Base-by-base conservation (phyloP, 2,329 filamentous ascomycete species). In the Stachybotrys echinatus region DNA sequence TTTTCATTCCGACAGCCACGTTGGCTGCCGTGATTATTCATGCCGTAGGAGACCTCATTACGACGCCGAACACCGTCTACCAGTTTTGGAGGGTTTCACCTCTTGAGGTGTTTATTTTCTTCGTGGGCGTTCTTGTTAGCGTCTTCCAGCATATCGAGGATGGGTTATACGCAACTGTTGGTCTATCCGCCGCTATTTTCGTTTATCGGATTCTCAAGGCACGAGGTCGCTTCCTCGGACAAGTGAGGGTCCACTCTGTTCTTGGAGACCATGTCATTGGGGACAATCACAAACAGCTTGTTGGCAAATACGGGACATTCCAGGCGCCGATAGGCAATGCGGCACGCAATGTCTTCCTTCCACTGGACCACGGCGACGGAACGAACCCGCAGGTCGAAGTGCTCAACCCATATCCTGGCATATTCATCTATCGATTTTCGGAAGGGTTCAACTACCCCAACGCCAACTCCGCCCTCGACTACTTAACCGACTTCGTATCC, bases 391-490 rank as follows among this genome's bases (percentile, higher is more conserved):
- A 86, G 22, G 77, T 97, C 44, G 79, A 87, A 12, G 75, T 95
- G n/a, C 77, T 88, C 54, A 83, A 83, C 49, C 92, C 94, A 1
- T 89, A 94, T 61, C 92, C 92, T 0, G 94, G 94, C 48, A 80
- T 99, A 57, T 95, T 97, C 70, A 95, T 97, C 62, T 97, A 95
- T 73, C 85, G 92, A 42, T 96, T 96, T 68, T 84, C 88, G 0
- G 92, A 97, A 71, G 89, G 92, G 42, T 96, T 95, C 77, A 95
- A 94, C 70, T 99, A 97, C 62, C 90, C 92, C 52, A 99, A 96
- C 59, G 91, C 91, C 19, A 89, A 89, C 61, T 85, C 89, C 65
- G 91, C 95, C 55, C 81, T 96, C 50, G 91, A 96, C 61, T 82
- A 89, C 61, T 76, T 95, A 47, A 81, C 83, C 3, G 70, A 77